phyloP scores from a whole-genome alignment of 495 filamentous ascomycete genomes.

The Lophiotrema nucula region DNA sequence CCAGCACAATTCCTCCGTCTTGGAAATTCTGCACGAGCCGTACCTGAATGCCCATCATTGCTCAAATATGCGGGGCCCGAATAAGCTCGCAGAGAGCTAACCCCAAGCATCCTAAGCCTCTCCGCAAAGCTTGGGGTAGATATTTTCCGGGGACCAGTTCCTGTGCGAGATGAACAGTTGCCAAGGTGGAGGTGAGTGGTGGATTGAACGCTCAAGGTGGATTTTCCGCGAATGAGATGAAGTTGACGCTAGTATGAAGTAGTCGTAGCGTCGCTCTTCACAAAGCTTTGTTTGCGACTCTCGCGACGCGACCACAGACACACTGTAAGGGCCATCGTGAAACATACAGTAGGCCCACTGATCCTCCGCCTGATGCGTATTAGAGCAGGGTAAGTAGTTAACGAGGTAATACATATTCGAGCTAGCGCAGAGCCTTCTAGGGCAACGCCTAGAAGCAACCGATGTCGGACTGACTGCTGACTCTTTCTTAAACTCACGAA shows the following conservation, averaged over 20 bases:
- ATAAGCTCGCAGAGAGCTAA: constrained; percentile 9
- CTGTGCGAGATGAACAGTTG: background rate
- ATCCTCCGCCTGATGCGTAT: no score
- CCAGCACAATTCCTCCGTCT: constrained; percentile 18
- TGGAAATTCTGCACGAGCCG: constrained; percentile 7
- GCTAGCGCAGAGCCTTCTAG: no score
- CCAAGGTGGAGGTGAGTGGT: background rate
- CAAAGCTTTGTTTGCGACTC: no score
- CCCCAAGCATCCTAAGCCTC: constrained; percentile 3
- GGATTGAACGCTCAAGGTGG: background rate
- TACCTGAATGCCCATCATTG: no score
- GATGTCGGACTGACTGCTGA: no score
- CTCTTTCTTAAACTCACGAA: no score
- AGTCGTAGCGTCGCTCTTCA: background rate
- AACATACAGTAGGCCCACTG: no score
- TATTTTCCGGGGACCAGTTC: background rate
- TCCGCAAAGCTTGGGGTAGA: constrained; percentile 9
- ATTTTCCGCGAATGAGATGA: constrained; percentile 1
- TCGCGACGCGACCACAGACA: no score
- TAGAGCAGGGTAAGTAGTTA: no score
- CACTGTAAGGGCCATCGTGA: no score
- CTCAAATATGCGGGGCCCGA: background rate
- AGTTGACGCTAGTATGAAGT: background rate
- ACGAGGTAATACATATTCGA: no score
- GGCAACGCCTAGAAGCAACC: no score